phyloP scores from a whole-genome alignment of 345 rosid species.

The Hirschfeldia incana region DNA sequence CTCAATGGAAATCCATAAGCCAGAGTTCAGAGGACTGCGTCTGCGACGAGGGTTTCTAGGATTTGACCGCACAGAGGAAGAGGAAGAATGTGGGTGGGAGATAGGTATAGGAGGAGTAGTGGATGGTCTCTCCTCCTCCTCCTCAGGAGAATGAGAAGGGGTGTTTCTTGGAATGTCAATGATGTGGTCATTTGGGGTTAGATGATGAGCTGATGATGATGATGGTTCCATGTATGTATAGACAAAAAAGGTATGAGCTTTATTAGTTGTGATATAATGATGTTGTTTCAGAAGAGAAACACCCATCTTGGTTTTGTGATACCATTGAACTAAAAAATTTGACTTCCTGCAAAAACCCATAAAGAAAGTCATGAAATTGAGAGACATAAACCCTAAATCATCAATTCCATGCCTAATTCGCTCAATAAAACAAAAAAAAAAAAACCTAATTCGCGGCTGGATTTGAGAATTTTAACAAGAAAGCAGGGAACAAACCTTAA shows the following conservation, averaged over 20 bases:
- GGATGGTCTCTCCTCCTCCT: conserved; percentile 42
- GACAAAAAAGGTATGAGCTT: conserved; percentile 47
- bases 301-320: conserved; percentile 70
- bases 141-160: conserved; percentile 53
- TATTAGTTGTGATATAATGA: conserved; percentile 39
- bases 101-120: conserved; percentile 29
- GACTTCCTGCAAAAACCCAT: conserved; percentile 28
- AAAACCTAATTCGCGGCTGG: conserved; percentile 21
- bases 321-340: conserved; percentile 1
- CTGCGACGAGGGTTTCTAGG: conserved; percentile 66
- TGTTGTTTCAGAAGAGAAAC: conserved; percentile 51
- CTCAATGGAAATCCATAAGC: conserved; percentile 87
- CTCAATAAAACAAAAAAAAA: not conserved
- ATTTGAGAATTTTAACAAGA: not conserved
- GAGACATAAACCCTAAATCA: not conserved
- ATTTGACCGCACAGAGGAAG: conserved; percentile 51
- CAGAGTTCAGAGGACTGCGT: conserved; percentile 94
- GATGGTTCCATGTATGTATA: conserved; percentile 70
- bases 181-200: conserved; percentile 54
- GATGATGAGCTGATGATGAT: conserved; percentile 35
- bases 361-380: not conserved
- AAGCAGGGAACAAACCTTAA: conserved; percentile 25
- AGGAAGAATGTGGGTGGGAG: conserved; percentile 49
- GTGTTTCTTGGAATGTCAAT: conserved; percentile 55
- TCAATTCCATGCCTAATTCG: conserved; percentile 3